Evolutionary conservation across 2,329 filamentous ascomycete genomes (phyloP), one percentile per base, ranked within the genome.

Genomic region (Ophiosphaerella korrae): DNA sequence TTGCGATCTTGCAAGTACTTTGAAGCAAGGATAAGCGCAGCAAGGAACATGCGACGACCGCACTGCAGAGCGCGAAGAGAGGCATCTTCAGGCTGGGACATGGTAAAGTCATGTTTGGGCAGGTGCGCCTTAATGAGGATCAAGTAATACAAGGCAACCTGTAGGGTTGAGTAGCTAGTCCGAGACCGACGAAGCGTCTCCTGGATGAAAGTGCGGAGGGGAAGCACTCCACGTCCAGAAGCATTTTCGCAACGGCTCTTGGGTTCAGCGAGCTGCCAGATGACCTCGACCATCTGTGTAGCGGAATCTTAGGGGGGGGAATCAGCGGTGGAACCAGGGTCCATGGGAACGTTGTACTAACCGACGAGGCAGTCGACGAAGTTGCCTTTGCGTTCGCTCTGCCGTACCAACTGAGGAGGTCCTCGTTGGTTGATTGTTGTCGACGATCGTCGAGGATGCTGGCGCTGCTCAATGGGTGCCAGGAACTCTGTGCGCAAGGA

Each of bases 1-100:
- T 97, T 99, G 63, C 93, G 88, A 73, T 99, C 94, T 75, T 99
- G 94, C 40, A 99, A 80, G 72, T 97, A 99, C 79, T 99, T 99
- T 32, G 94, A 97, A 2, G 94, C 94, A 49, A 99, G 82, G 60
- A 99, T 97, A 54, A 99, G 82, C 41, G 93, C 92, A 9, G 94
- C 88, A 46, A 99, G 83, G 72, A 99, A 97, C 93, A 97, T 97
- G 67, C 94, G 91, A 55, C 94, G 89, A 48, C 94, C 94, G 75
- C 94, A 97, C 75, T 96, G 92, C 68, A 99, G 84, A 35, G 92
- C 90, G 55, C 91, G 88, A 66, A 84, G 84, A 46, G 85, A 84
- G 53, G 88, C 84, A 64, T 93, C 88, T 58, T 88, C 82, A 24
- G 85, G 81, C 74, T 95, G 90, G 75, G 96, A 90, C 83, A 89